Evolutionary conservation across 208 protist species (phyloP), one percentile per base, ranked within the genome.

Genomic region (Leishmania braziliensis): DNA sequence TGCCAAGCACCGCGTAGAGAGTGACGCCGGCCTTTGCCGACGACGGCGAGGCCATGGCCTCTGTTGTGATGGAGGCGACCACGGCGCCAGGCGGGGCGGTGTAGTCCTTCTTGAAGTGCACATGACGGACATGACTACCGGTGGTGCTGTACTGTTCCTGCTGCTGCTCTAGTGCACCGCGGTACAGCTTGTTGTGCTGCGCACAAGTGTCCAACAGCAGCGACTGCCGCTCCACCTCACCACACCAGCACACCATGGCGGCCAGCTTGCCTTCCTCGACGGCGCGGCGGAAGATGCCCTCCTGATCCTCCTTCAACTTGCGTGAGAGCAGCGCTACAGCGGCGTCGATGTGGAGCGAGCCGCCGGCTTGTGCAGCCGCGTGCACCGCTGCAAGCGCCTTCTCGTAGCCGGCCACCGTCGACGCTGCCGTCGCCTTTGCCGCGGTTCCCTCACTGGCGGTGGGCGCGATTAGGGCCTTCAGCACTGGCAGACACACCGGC

Each of bases 221-320:
- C n/a, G 85, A 71, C 81, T 97, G 94, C 46, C 91, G 88, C 56
- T 96, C 90, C 75, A 91, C 84, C 79, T 96, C 92, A 4, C 66
- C 84, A 75, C 88, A 94, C 92, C 91, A 95, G 56, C 87, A 91
- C n/a, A 97, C 48, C 51, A 92, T 62, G 23, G 85, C 87, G 3
- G 81, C 76, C 16, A 95, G 84, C 3, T 84, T 75, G 66, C 86
- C 87, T 8, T 94, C 89, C 75, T 88, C 80, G 33, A 72, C 71
- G 9, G 92, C 95, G 20, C 93, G 90, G n/a, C 74, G 76, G 33
- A 93, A 79, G 26, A 97, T 69, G 39, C 86, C 79, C 23, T 84
- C 87, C 53, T 78, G 82, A 26, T 94, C 91, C 14, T 79, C 86
- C 48, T 90, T 86, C 9, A 97, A 79, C 73, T 91, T 89, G 6